A percentile compares a stretch with the other conserved stretches of the same genome.
Conservation (phyloP, 495 filamentous ascomycete species). For the Xylaria acuta region DNA sequence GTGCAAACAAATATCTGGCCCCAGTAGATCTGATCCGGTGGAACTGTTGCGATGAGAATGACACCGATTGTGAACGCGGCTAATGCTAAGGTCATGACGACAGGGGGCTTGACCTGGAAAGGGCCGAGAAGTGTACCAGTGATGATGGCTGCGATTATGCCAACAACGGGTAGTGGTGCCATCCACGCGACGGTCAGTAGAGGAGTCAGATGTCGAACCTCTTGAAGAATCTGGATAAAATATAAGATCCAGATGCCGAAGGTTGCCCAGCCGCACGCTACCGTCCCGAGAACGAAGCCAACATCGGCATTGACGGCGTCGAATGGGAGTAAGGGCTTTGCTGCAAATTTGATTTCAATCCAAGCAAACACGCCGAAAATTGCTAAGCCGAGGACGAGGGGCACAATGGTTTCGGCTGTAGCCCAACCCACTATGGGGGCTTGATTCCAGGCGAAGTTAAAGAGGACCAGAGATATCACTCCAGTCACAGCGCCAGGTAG, state of each 20-base stretch:
- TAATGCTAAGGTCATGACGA: slow-evolving; percentile 60
- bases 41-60: slow-evolving; percentile 54
- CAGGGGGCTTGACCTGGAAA: slow-evolving; percentile 37
- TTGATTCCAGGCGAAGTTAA: slow-evolving; percentile 68
- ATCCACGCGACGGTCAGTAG: slow-evolving; percentile 54
- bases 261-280: slow-evolving; percentile 63
- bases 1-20: slow-evolving; percentile 62
- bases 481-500: slow-evolving; percentile 55
- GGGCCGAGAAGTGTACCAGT: slow-evolving; percentile 52
- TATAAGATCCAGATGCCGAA: slow-evolving; percentile 69
- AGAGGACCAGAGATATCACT: slow-evolving; percentile 59
- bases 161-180: slow-evolving; percentile 47
- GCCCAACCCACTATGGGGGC: slow-evolving; percentile 64
- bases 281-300: slow-evolving; percentile 60
- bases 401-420: slow-evolving; percentile 53
- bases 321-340: slow-evolving; percentile 61
- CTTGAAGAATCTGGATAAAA: slow-evolving; percentile 56
- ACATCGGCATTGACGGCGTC: slow-evolving; percentile 54
- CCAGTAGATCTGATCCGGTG: slow-evolving; percentile 64
- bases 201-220: slow-evolving; percentile 52
- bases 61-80: slow-evolving; percentile 52
- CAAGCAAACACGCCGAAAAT: slow-evolving; percentile 57
- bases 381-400: slow-evolving; percentile 60
- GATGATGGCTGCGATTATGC: slow-evolving; percentile 52
- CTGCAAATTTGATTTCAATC: slow-evolving; percentile 49